A percentile compares a stretch with the other conserved stretches of the same genome.
Evolutionary conservation across 768 basidiomycete genomes (phyloP).

Genomic region (Lactarius pseudohatsudake): DNA sequence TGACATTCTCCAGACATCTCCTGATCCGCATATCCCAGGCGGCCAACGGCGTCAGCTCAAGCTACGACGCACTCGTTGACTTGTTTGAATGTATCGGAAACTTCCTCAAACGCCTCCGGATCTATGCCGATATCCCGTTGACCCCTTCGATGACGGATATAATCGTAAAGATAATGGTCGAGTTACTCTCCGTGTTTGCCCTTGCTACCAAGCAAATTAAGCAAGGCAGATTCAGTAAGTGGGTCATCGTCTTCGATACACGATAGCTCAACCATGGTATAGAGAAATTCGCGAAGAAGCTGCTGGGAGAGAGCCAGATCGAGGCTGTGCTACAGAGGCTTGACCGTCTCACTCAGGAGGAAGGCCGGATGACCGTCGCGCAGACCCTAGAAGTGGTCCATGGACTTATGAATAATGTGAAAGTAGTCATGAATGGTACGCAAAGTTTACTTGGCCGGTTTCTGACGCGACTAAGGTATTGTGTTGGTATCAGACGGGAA

Average conservation of each 20-base stretch:
- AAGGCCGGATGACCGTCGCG: too few relatives aligned
- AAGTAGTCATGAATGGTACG: too few relatives aligned
- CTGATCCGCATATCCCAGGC: background rate
- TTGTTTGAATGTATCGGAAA: slow-evolving; percentile 9
- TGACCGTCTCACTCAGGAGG: too few relatives aligned
- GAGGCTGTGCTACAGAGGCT: background rate
- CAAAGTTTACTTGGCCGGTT: too few relatives aligned
- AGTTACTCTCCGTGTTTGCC: background rate
- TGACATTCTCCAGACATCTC: too few relatives aligned
- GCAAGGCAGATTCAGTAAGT: slow-evolving; percentile 13
- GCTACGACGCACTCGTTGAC: slow-evolving; percentile 1
- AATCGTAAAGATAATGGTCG: background rate
- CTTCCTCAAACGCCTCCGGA: slow-evolving; percentile 6
- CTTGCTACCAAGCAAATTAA: slow-evolving; percentile 11
- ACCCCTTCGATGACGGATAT: background rate
- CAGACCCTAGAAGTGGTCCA: too few relatives aligned
- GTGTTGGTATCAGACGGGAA: too few relatives aligned
- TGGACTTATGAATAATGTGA: too few relatives aligned
- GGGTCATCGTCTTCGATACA: too few relatives aligned
- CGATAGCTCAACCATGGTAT: background rate
- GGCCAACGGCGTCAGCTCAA: background rate
- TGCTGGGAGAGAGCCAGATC: slow-evolving; percentile 13
- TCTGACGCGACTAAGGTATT: too few relatives aligned
- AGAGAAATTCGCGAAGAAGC: slow-evolving; percentile 10
- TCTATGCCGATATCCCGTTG: slow-evolving; percentile 1